Evolutionary conservation across 2,329 filamentous ascomycete genomes (phyloP).

Genomic region (Monosporascus ibericus): DNA sequence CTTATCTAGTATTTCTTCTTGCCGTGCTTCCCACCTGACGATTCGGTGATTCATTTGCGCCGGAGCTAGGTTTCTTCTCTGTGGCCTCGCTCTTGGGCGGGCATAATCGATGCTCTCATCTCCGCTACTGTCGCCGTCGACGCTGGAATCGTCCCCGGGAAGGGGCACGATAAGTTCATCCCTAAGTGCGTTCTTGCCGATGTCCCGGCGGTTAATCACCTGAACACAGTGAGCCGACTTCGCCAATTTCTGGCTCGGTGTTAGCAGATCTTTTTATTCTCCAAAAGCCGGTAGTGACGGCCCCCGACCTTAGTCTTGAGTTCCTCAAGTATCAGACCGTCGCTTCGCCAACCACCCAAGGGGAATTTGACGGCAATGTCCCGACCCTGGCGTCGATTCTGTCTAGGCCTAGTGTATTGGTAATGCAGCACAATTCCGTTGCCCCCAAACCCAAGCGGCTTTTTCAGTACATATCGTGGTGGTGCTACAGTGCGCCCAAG

Average conservation of each 20-base stretch:
- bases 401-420: not conserved
- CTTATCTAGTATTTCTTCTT: not conserved
- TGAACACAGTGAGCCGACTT: slow-evolving; percentile 17
- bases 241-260: slow-evolving; percentile 12
- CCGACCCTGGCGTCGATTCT: not conserved
- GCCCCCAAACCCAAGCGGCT: slow-evolving; percentile 2
- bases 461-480: not conserved
- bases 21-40: not conserved
- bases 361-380: slow-evolving; percentile 13
- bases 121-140: slow-evolving; percentile 11
- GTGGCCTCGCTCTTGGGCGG: not conserved
- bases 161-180: not conserved
- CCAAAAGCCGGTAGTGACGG: not conserved
- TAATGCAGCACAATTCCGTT: slow-evolving; percentile 2
- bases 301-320: slow-evolving; percentile 1
- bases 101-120: slow-evolving; percentile 7
- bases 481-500: not conserved
- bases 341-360: not conserved
- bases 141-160: slow-evolving; percentile 10
- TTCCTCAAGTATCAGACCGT: not conserved
- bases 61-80: not conserved
- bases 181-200: not conserved
- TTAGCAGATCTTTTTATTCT: not conserved
- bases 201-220: slow-evolving; percentile 4
- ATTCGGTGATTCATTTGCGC: not conserved